These are phyloP conservation scores for Ramularia endophylla DNA, from an alignment of 2,329 filamentous ascomycete species.

Conservation along the genomic window DNA sequence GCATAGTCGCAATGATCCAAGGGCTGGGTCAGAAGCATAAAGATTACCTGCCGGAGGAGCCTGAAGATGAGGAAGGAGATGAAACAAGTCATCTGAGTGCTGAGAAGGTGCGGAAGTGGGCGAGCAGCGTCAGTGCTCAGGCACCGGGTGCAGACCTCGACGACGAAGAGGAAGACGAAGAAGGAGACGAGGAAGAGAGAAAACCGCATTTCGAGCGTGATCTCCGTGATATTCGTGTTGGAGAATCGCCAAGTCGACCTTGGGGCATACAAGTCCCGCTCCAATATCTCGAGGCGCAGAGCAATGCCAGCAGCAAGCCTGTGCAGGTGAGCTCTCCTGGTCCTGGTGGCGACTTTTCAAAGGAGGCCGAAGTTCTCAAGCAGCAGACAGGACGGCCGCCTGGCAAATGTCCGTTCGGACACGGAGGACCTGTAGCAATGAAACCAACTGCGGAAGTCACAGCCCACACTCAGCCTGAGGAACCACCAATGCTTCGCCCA, in stretches of 20 bases:
- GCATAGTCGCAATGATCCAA: conserved; percentile 88
- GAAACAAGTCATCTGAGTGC: conserved; percentile 47
- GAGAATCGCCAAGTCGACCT: conserved; percentile 85
- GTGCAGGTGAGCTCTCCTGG: conserved; percentile 49
- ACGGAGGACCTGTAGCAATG: conserved; percentile 6
- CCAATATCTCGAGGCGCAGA: conserved; percentile 39
- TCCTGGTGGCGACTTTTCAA: conserved; percentile 20
- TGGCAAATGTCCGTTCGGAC: conserved; percentile 21
- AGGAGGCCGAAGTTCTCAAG: conserved; percentile 5
- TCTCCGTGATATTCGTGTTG: conserved; percentile 83
- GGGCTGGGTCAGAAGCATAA: conserved; percentile 83
- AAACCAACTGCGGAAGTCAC: not conserved
- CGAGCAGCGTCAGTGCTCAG: conserved; percentile 63
- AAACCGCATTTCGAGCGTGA: conserved; percentile 75
- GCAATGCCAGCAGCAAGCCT: conserved; percentile 33
- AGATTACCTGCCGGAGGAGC: conserved; percentile 65
- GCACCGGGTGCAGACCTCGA: conserved; percentile 39
- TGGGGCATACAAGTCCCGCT: conserved; percentile 83
- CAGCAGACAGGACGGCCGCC: conserved; percentile 7
- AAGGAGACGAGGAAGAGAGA: conserved; percentile 52
- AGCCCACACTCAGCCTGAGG: not conserved
- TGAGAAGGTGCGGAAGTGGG: conserved; percentile 79
- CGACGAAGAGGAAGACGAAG: conserved; percentile 33
- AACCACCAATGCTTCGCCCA: not conserved
- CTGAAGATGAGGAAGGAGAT: conserved; percentile 40